A percentile compares a stretch with the other conserved stretches of the same genome.
phyloP scores from a whole-genome alignment of 176 grass and related monocot genomes.

The Pharus latifolius region DNA sequence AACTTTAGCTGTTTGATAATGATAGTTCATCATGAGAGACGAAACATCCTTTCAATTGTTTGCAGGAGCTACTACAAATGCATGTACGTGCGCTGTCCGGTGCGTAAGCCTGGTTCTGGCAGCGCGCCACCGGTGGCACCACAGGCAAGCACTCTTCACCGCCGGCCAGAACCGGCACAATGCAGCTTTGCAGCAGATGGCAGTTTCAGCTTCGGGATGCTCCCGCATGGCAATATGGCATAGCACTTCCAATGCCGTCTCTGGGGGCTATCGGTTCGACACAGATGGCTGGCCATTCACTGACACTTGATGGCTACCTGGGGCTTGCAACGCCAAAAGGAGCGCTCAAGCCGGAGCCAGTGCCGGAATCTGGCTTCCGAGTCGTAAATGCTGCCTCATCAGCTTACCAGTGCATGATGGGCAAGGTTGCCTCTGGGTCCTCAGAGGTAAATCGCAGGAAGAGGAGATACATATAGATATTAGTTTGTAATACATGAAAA shows the following conservation, averaged over 20 bases:
- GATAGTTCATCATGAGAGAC: not conserved
- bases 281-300: conserved; percentile 15
- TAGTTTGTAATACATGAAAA: conserved; percentile 14
- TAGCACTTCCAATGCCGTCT: conserved; percentile 21
- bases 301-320: conserved; percentile 8
- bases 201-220: conserved; percentile 44
- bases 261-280: not conserved
- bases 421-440: conserved; percentile 39
- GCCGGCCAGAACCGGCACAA: conserved; percentile 1
- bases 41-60: not conserved
- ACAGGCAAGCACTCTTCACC: conserved; percentile 6
- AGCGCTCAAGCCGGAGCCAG: conserved; percentile 30
- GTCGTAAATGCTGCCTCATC: not conserved
- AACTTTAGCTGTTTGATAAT: not conserved
- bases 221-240: conserved; percentile 22
- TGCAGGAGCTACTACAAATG: conserved; percentile 70
- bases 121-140: not conserved
- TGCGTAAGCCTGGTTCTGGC: conserved; percentile 21
- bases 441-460: conserved; percentile 55
- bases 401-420: conserved; percentile 51
- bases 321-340: conserved; percentile 31
- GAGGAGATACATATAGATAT: conserved; percentile 12
- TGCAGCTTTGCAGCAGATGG: conserved; percentile 4
- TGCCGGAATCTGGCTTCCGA: conserved; percentile 7
- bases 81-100: conserved; percentile 19